Conservation (phyloP, 176 grass and related monocot genomes). For the Stipa capillata region DNA sequence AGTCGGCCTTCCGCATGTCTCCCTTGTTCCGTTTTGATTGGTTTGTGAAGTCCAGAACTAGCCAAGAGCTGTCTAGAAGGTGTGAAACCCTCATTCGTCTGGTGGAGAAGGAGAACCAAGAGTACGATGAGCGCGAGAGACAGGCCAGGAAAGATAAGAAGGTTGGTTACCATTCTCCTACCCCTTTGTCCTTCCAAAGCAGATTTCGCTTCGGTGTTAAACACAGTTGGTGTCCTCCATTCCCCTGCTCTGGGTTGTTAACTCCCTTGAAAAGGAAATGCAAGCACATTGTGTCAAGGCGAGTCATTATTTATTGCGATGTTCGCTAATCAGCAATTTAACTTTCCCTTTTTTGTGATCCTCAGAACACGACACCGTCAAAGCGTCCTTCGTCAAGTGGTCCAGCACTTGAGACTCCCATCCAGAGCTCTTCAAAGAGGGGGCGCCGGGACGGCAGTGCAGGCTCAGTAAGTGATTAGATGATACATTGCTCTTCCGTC, state of each 20-base stretch:
- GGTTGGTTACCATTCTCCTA: constrained; percentile 18
- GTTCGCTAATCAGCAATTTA: background rate
- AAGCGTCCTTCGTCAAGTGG: constrained; percentile 40
- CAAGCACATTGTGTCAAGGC: background rate
- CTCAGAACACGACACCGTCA: constrained; percentile 53
- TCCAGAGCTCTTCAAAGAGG: constrained; percentile 40
- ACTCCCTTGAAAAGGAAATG: background rate
- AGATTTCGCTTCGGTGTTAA: background rate
- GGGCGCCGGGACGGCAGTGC: constrained; percentile 47
- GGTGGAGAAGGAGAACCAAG: constrained; percentile 83
- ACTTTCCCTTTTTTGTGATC: background rate
- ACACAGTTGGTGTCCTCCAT: too few species aligned
- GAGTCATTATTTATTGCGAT: background rate
- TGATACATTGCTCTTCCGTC: background rate
- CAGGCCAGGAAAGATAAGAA: constrained; percentile 71
- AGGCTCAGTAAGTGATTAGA: constrained; percentile 29
- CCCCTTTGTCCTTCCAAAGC: background rate
- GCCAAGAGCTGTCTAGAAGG: constrained; percentile 62
- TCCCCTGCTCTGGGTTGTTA: background rate
- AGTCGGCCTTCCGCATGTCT: constrained; percentile 59
- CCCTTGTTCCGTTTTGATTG: constrained; percentile 75
- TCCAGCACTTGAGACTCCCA: constrained; percentile 42
- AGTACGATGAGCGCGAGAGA: constrained; percentile 58
- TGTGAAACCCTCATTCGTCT: constrained; percentile 74
- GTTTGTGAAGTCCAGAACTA: constrained; percentile 78